phyloP scores from a whole-genome alignment of 202 grass and related monocot species.

The Dendrocalamus latiflorus region DNA sequence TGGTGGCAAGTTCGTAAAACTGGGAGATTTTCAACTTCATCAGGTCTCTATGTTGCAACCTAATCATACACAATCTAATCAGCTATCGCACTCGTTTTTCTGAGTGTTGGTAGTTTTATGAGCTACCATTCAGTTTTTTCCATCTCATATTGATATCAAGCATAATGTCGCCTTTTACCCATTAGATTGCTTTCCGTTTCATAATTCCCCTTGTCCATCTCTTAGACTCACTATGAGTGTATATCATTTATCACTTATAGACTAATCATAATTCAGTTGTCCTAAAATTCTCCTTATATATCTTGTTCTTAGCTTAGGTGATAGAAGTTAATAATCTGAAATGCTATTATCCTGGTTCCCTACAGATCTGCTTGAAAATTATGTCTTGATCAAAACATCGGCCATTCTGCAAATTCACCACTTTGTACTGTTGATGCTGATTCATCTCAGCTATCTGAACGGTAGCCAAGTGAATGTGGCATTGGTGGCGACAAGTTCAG shows the following conservation, averaged over 20 bases:
- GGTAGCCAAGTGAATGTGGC: neutral
- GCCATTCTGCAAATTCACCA: conserved; percentile 36
- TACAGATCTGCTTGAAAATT: neutral
- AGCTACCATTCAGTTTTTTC: neutral
- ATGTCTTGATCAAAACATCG: neutral
- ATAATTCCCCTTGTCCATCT: neutral
- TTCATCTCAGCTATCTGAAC: neutral
- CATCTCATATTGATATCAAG: neutral
- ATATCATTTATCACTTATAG: neutral
- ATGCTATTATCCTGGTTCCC: neutral
- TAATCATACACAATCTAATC: neutral
- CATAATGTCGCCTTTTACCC: neutral
- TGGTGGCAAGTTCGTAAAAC: neutral
- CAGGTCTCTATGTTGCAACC: neutral
- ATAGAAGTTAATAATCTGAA: neutral
- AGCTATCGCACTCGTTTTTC: neutral
- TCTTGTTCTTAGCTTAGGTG: neutral
- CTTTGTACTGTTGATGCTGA: neutral
- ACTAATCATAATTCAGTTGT: neutral
- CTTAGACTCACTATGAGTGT: neutral
- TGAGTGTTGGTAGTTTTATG: neutral
- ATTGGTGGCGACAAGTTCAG: neutral
- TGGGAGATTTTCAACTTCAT: neutral
- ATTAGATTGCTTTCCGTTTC: neutral
- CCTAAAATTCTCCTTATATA: neutral